Evolutionary conservation across 1,139 yeast genomes (phyloP), one percentile per base, ranked within the genome.

Genomic region (Pneumocystis jirovecii): DNA sequence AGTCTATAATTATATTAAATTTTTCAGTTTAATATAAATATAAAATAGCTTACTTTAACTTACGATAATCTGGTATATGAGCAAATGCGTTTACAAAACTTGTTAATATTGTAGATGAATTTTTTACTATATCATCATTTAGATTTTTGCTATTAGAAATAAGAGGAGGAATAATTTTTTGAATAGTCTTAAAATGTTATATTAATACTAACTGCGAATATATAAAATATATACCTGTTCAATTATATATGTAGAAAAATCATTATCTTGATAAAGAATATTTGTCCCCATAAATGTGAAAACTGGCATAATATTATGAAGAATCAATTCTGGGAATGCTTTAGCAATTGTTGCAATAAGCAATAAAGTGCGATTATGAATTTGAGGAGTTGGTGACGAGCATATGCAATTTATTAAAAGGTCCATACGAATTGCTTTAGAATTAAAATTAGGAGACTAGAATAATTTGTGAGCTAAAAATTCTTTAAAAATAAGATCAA

Each of bases 221-320:
- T 19, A 25, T 39, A 29, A 60, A 15, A 60, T 39, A 39, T 42
- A 59, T 50, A 60, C 61, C 40, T 89, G 95, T 72, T 90, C 96
- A 69, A 95, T 89, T 57, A 93, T 97, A 69, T 88, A 87, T 61
- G 87, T 87, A 1, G 97, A 89, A 74, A 89, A 91, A 72, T 90
- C 97, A 74, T 93, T 97, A 75, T 93, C 98, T 77, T 93, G 97
- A 73, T 96, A 86, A 64, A 95, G 83, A 15, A 97, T 90, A 72
- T 90, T 96, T 40, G 97, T 96, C 66, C 99, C 99, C 98, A 93
- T 93, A 72, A 93, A 95, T 0, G 98, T 95, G 78, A 93, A 93
- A 65, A 93, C 91, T 25, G 99, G 98, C 99, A 93, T 93, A 17
- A 95, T 96, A 2, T 97, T 88, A 76, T 95, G 97, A 69, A 95